Base-by-base conservation (phyloP, 2,329 filamentous ascomycete genomes). In the Aspergillus sp. region DNA sequence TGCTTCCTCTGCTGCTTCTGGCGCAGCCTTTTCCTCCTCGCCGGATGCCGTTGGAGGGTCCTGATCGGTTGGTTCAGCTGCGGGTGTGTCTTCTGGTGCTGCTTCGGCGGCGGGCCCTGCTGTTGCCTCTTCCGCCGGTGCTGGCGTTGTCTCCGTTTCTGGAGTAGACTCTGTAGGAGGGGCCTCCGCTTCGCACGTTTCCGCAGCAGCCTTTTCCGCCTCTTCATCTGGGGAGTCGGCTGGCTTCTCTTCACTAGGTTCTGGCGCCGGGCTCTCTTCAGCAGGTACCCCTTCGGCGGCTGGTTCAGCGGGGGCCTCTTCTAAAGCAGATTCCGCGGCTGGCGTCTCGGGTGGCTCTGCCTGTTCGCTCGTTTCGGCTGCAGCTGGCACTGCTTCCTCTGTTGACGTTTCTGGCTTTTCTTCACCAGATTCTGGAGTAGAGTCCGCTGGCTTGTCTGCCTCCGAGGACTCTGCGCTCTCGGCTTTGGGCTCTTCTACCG, bases 381-480 rank as follows among this genome's bases (percentile, higher is more conserved):
- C 54, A 2, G 62, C 36, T 30, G 26, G 26, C 26, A 60, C 56
- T 12, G 45, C 22, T 15, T 53, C 53, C 38, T 30, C 59, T 45
- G 42, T 39, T 52, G 24, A 39, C 4, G 56, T n/a, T 7, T 59
- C 57, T 39, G 59, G 51, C 24, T 49, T 48, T 13, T 22, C 52
- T 50, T 64, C 42, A 12, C 62, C 59, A 30, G 55, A 36, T 53
- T 67, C 63, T 53, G 65, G 62, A 54, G 59, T 58, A 34, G 49
- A 22, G 48, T 61, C 61, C 30, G 58, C 54, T 15, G 59, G 62
- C 56, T 22, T 63, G 34, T 53, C 47, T 52, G 44, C 60, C 30
- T 66, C 63, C 30, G 68, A 62, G 30, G 66, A 47, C 54, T 60
- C 61, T 56, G 62, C 54, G 26, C 42, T 38, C 26, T 57, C 34